Evolutionary conservation across 108 stramenopile genomes (phyloP).

Genomic region (Skeletonema menzelii): DNA sequence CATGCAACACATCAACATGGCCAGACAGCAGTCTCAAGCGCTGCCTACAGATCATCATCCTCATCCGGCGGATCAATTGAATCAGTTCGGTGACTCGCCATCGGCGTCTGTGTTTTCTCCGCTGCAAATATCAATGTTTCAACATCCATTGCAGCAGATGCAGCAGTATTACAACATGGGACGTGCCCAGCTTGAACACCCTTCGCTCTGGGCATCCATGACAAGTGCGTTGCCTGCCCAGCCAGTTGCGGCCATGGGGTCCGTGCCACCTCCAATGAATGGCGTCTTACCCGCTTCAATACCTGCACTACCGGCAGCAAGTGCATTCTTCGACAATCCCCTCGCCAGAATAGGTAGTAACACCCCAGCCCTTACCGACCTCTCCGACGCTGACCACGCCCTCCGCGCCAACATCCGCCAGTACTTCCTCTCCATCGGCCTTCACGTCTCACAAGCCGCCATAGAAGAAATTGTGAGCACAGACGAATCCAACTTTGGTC

Average conservation of each 20-base stretch:
- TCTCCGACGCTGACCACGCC: neutral
- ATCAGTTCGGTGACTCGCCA: neutral
- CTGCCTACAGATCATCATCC: neutral
- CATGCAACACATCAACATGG: neutral
- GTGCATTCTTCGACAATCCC: neutral
- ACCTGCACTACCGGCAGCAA: no score
- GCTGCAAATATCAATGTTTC: constrained; percentile 2
- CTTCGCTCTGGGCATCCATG: neutral
- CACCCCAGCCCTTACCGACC: neutral
- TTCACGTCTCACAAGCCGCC: neutral
- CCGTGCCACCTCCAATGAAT: neutral
- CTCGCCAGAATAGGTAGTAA: neutral
- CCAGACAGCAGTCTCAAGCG: neutral
- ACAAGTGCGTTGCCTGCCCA: neutral
- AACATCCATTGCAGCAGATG: constrained; percentile 3
- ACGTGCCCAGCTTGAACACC: neutral
- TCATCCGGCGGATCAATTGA: neutral
- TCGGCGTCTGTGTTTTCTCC: neutral
- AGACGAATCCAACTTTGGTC: constrained; percentile 3
- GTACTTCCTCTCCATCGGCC: constrained; percentile 3
- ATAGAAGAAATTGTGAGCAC: neutral
- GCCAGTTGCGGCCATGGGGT: neutral
- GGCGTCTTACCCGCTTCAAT: neutral
- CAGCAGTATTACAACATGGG: constrained; percentile 3
- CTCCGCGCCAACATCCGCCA: neutral